Evolutionary conservation across 768 basidiomycete species (phyloP), one percentile per base, ranked within the genome.

Genomic region (Leucocoprinus birnbaumii): DNA sequence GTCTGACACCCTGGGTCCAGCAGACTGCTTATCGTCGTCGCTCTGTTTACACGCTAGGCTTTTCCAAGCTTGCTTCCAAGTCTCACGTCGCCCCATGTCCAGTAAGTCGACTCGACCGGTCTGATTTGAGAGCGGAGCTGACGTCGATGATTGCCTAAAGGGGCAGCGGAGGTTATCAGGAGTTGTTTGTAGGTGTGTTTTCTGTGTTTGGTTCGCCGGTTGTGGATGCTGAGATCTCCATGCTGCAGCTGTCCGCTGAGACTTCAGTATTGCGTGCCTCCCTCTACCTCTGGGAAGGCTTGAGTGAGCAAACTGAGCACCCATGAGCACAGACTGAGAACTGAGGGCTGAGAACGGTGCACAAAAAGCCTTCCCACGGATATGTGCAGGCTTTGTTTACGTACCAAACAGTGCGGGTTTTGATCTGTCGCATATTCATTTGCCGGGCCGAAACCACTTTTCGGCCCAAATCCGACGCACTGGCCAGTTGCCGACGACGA

Each of bases 381-480:
- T 44, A 41, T 41, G 27, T 48, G 51, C 51, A 60, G 59, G 57
- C 57, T 62, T 72, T 72, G 69, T 73, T 69, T 74, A 67, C 66
- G 63, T 66, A 67, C 63, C 66, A 76, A 73, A 67, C 64, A 68
- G 61, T 59, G 53, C 65, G 63, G 63, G 64, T 64, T 69, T 67
- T 67, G 68, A 67, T 64, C 68, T 59, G 61, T 64, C 61, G 63
- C 64, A 65, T 63, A 65, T 71, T 72, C 65, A 67, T 67, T 70
- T 79, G 65, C 75, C 79, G 78, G 80, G 71, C 79, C 80, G 80
- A 80, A 76, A 66, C 66, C 71, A 77, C 72, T 76, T 80, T 80
- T 81, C 80, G 79, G 81, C 74, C 78, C 71, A 75, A 82, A 79
- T 79, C 79, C 80, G 79, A 79, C 79, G 71, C 76, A 73, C 71